Evolutionary conservation across 495 filamentous ascomycete genomes (phyloP), one percentile per base, ranked within the genome.

Genomic region (Trichoderma reesei): DNA sequence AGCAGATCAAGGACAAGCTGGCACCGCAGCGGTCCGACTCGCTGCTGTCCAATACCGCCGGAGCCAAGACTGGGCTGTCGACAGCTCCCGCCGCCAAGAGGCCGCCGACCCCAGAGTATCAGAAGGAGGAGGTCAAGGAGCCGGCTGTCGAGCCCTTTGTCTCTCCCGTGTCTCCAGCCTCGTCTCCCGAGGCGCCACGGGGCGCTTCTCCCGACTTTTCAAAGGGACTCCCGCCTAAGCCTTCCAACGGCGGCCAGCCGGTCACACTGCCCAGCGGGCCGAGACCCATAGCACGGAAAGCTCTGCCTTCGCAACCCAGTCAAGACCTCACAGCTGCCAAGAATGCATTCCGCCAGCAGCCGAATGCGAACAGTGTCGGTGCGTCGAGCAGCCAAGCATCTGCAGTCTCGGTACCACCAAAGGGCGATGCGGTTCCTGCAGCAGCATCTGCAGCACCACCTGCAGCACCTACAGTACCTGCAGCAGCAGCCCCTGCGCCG

Each of bases 121-220:
- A 39, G n/a, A 65, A 65, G 16, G 54, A 65, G 36, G 63, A 65
- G 3, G 26, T 46, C 7, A 39, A 60, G 38, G n/a, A 56, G 18
- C 54, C 51, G 20, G 20, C 33, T 10, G 18, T 60, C 54, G 42
- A 8, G 68, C 70, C 41, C 67, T 69, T 34, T 68, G 67, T 67
- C 26, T 70, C 73, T 41, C 69, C 71, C 11, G 60, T 70, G 10
- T 74, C 69, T 13, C 72, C 70, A n/a, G 72, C 69, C 2, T 68
- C 72, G 33, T 72, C 71, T 18, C 72, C 72, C 31, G 70, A 71
- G 20, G 59, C 63, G 1, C 20, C 44, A 16, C 37, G 48, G 26
- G 51, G 51, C 18, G 51, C 51, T 3, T 56, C 51, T 33, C 51
- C 51, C 1, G 51, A 56, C 51, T 56, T 56, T 56, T 0, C 51